Evolutionary conservation across 2,329 filamentous ascomycete genomes (phyloP).

Genomic region (Trichoderma sp.): DNA sequence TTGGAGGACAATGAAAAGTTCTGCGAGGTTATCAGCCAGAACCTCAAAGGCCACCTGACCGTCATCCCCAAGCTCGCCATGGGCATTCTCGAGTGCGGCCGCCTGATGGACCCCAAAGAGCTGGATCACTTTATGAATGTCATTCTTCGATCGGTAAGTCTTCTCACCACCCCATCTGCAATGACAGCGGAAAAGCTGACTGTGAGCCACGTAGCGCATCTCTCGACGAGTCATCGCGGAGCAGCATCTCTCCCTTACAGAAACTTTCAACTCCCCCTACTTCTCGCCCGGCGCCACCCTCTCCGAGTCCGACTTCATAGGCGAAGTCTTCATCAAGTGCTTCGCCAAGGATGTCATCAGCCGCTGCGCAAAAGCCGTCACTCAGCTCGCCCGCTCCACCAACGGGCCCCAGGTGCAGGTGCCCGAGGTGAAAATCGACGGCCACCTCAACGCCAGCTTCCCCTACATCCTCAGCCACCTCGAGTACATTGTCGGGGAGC

Average conservation of each 20-base stretch:
- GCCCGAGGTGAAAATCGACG: slow-evolving; percentile 78
- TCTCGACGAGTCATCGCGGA: slow-evolving; percentile 95
- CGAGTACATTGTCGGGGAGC: slow-evolving; percentile 95
- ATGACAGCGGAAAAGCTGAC: background rate
- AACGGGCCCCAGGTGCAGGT: slow-evolving; percentile 70
- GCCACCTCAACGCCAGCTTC: slow-evolving; percentile 86
- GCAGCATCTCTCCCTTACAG: slow-evolving; percentile 90
- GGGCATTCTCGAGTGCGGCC: slow-evolving; percentile 87
- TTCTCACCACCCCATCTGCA: too few relatives aligned
- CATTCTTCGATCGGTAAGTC: slow-evolving; percentile 75
- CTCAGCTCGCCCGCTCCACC: slow-evolving; percentile 69
- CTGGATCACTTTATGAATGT: slow-evolving; percentile 96
- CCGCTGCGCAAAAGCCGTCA: slow-evolving; percentile 74
- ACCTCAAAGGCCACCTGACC: slow-evolving; percentile 81
- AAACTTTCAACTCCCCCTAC: slow-evolving; percentile 88
- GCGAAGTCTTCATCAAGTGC: slow-evolving; percentile 92
- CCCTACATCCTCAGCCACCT: slow-evolving; percentile 95
- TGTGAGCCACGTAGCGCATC: slow-evolving; percentile 62
- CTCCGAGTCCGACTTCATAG: slow-evolving; percentile 78
- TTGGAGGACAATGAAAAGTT: slow-evolving; percentile 87
- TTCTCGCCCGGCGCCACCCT: slow-evolving; percentile 79
- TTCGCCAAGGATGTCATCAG: slow-evolving; percentile 86
- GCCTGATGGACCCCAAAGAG: slow-evolving; percentile 73
- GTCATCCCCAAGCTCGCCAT: slow-evolving; percentile 94
- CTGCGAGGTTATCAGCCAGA: slow-evolving; percentile 76